Evolutionary conservation across 345 rosid genomes (phyloP).

Genomic region (Camelina neglecta): DNA sequence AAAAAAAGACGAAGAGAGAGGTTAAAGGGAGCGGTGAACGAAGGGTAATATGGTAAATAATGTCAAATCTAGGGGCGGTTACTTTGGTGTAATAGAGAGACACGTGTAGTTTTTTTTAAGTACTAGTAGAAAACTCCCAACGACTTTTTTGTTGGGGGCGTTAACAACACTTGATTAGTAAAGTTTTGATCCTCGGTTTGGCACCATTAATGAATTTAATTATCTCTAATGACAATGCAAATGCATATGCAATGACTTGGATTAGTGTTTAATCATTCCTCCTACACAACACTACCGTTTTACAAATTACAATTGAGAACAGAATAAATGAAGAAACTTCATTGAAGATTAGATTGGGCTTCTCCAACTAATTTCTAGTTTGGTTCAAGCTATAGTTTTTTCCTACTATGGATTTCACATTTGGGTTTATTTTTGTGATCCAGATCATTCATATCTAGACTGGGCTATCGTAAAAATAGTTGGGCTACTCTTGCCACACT

Average conservation of each 20-base stretch:
- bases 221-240: too few species aligned
- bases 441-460: neutral
- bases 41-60: slow-evolving; percentile 31
- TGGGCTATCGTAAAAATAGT: neutral
- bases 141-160: too few species aligned
- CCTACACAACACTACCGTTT: neutral
- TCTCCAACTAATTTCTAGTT: neutral
- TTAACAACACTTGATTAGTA: too few species aligned
- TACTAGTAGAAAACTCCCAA: too few species aligned
- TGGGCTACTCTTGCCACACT: neutral
- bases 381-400: neutral
- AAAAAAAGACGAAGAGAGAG: neutral
- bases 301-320: neutral
- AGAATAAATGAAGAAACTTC: too few species aligned
- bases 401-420: neutral
- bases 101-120: slow-evolving; percentile 21
- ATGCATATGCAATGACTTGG: too few species aligned
- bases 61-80: slow-evolving; percentile 20
- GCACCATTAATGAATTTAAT: too few species aligned
- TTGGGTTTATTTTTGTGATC: neutral
- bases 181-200: too few species aligned
- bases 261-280: too few species aligned
- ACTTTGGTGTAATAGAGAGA: neutral
- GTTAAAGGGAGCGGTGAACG: neutral
- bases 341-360: neutral